Evolutionary conservation across 176 grass and related monocot genomes (phyloP), one percentile per base, ranked within the genome.

Genomic region (Rhynchospora tenuis): DNA sequence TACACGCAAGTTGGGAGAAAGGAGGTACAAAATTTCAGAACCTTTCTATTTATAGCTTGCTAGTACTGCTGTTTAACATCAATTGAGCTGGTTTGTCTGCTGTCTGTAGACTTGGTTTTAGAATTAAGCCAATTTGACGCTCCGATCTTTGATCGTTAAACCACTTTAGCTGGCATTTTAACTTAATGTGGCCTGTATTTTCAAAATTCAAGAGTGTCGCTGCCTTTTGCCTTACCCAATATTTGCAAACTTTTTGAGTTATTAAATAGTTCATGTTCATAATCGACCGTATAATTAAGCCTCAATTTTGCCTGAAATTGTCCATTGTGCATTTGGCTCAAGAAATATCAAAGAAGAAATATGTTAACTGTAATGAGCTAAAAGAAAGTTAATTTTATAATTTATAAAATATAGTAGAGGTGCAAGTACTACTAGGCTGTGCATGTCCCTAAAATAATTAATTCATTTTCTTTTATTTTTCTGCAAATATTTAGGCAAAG

Each of bases 1-100:
- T 98, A 98, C 68, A 88, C 85, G 79, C 92, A 91, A 91, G 89
- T 98, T 78, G 89, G 92, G 26, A 85, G 69, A 76, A 98, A 94
- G 79, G 92, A 98, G 94, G 95, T 98, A 61, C 48, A 51, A 28
- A 28, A 75, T 75, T 27, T 75, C 22, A 28, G 1, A 55, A 28
- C 13, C 72, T 75, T 51, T 54, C 2, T 75, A 27, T 14, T 51
- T 71, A 46, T 71, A 47, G 67, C 38, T 47, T 71, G 14, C 16
- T 45, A 73, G 20, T 73, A 51, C 45, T 74, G 46, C 20, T 51
- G 20, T 51, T 52, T 74, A 74, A 74, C 45, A 74, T 71, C 9
- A 26, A 51, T 27, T 27, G 23, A 27, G 47, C 22, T 75, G 12
- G 47, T 75, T 75, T 29, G 9, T 75, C 72, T 16, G 46, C 72